Percentiles rank a stretch among this genome's conserved stretches.
These are phyloP conservation scores for Microthyrium microscopicum DNA, from an alignment of 2,329 filamentous ascomycete species.

Conservation along the genomic window DNA sequence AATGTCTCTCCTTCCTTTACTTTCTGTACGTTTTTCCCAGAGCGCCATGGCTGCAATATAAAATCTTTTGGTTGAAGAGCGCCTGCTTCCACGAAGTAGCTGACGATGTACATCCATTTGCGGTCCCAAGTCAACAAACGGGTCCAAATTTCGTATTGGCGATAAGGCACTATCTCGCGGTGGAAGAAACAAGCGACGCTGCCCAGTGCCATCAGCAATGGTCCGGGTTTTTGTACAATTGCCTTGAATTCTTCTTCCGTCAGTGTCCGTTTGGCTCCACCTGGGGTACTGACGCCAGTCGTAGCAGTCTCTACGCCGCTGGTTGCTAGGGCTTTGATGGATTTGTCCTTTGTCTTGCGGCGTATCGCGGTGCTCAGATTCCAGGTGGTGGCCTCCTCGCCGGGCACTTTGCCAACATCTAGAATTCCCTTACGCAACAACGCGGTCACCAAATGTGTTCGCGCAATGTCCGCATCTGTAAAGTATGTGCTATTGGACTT, in stretches of 20 bases:
- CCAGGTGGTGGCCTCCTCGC: constrained; percentile 11
- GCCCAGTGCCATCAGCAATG: constrained; percentile 27
- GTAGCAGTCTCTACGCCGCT: background rate
- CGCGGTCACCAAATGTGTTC: constrained; percentile 58
- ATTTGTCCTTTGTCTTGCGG: background rate
- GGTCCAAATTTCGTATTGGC: constrained; percentile 31
- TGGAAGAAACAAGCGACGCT: constrained; percentile 32
- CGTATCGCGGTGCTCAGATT: background rate
- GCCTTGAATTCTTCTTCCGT: constrained; percentile 7
- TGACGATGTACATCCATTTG: constrained; percentile 34
- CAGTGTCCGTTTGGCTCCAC: constrained; percentile 2
- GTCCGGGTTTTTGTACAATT: constrained; percentile 4
- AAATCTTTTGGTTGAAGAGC: constrained; percentile 13
- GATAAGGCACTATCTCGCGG: constrained; percentile 27
- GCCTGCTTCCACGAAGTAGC: constrained; percentile 30
- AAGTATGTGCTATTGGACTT: constrained; percentile 81
- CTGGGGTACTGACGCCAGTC: background rate
- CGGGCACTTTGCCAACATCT: constrained; percentile 11
- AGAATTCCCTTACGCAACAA: constrained; percentile 29
- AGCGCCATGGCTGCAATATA: constrained; percentile 30
- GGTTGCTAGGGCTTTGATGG: constrained; percentile 1
- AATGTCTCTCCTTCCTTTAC: constrained; percentile 12
- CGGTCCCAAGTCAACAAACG: constrained; percentile 30
- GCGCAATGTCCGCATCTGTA: constrained; percentile 65
- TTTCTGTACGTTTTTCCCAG: constrained; percentile 11